Conservation (phyloP, 1,284 basidiomycete genomes). For the Irpex sp. region DNA sequence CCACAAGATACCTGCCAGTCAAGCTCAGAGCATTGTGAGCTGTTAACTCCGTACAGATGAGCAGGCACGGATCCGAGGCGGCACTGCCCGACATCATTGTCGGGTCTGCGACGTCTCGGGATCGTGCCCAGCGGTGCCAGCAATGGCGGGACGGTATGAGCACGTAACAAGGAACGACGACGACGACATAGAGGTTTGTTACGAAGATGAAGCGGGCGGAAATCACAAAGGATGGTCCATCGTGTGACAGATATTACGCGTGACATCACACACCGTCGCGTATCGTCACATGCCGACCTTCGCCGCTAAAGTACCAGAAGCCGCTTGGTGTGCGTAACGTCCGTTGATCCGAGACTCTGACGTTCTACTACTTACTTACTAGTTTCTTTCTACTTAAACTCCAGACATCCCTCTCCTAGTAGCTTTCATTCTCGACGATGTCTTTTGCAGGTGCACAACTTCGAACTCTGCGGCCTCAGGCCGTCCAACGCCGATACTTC, state of each 20-base stretch:
- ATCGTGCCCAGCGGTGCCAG: background rate
- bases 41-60: background rate
- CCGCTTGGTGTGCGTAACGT: background rate
- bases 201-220: too few relatives aligned
- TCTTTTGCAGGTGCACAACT: background rate
- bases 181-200: too few relatives aligned
- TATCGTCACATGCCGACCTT: background rate
- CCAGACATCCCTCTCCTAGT: background rate
- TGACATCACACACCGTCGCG: background rate
- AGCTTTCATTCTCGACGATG: background rate
- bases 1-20: too few relatives aligned
- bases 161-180: background rate
- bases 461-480: background rate
- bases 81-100: background rate
- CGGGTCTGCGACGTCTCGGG: background rate
- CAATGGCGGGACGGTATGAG: background rate
- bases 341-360: background rate
- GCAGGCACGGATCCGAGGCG: background rate
- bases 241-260: background rate
- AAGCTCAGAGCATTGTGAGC: too few relatives aligned
- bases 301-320: background rate
- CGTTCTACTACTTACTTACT: too few relatives aligned
- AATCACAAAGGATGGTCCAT: background rate
- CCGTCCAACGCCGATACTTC: background rate
- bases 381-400: too few relatives aligned